These are phyloP conservation scores for Leccinum griseonigrum DNA, from an alignment of 1,284 basidiomycete species.

Conservation along the genomic window DNA sequence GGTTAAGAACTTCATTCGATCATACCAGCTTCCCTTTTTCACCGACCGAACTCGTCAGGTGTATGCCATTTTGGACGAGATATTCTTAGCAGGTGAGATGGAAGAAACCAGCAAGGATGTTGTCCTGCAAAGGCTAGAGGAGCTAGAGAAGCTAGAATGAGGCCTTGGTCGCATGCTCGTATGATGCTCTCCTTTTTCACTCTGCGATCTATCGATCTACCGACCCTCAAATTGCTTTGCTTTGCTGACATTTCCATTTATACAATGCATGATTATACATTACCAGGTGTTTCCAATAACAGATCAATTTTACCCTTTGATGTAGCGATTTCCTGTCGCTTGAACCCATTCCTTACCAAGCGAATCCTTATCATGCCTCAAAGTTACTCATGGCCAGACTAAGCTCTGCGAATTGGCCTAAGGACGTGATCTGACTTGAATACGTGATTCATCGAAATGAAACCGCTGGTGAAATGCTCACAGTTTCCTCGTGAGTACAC, in stretches of 20 bases:
- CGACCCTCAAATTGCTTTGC: slow-evolving; percentile 3
- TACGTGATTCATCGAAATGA: neutral
- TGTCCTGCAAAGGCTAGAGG: slow-evolving; percentile 85
- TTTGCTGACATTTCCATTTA: slow-evolving; percentile 14
- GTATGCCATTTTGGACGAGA: slow-evolving; percentile 96
- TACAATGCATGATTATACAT: neutral
- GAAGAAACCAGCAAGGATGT: slow-evolving; percentile 98
- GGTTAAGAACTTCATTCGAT: slow-evolving; percentile 39
- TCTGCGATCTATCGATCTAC: slow-evolving; percentile 6
- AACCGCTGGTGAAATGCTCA: neutral
- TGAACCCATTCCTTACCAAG: neutral
- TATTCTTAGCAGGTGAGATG: slow-evolving; percentile 98
- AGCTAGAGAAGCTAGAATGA: slow-evolving; percentile 86
- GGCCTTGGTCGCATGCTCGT: slow-evolving; percentile 2
- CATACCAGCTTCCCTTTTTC: slow-evolving; percentile 6
- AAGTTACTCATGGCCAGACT: neutral
- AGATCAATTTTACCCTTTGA: neutral
- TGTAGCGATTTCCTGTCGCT: neutral
- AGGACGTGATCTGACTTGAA: neutral
- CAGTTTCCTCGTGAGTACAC: slow-evolving; percentile 6
- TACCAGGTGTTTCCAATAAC: slow-evolving; percentile 23
- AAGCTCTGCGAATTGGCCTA: neutral
- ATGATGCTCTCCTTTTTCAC: slow-evolving; percentile 6
- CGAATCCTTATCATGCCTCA: neutral
- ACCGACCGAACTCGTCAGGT: slow-evolving; percentile 50